A percentile compares a stretch with the other conserved stretches of the same genome.
These are phyloP conservation scores for Daldinia vernicosa DNA, from an alignment of 495 filamentous ascomycete genomes.

Conservation along the genomic window DNA sequence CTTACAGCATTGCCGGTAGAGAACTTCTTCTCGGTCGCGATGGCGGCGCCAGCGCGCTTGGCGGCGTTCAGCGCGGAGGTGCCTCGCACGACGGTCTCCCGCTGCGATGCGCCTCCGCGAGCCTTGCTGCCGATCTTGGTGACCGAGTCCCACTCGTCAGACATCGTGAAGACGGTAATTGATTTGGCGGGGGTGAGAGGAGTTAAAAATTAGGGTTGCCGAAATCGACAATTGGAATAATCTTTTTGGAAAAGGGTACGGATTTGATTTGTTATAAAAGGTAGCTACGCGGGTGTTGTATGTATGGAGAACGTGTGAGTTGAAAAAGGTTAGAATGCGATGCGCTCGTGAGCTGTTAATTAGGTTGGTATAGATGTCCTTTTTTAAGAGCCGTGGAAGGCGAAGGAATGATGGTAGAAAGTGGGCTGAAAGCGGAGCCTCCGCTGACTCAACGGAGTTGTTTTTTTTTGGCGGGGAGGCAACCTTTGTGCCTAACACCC, in stretches of 20 bases:
- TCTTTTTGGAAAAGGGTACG: not conserved
- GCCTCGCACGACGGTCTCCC: slow-evolving; percentile 88
- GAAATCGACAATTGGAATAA: not conserved
- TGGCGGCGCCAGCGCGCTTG: slow-evolving; percentile 75
- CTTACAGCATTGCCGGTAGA: slow-evolving; percentile 78
- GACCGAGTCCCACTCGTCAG: slow-evolving; percentile 84
- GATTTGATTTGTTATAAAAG: not conserved
- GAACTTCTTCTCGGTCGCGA: slow-evolving; percentile 95
- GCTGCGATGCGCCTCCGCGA: slow-evolving; percentile 67
- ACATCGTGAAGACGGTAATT: slow-evolving; percentile 51
- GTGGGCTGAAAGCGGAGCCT: slow-evolving; percentile 48
- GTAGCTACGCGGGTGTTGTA: not conserved
- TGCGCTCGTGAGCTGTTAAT: slow-evolving; percentile 25
- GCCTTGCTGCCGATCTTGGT: slow-evolving; percentile 93
- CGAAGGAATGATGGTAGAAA: slow-evolving; percentile 47
- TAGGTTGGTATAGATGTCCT: slow-evolving; percentile 35
- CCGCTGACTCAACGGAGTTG: slow-evolving; percentile 46
- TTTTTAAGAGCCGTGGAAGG: slow-evolving; percentile 45
- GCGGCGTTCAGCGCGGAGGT: slow-evolving; percentile 91
- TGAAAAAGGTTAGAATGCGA: slow-evolving; percentile 8
- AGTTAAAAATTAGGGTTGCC: not conserved
- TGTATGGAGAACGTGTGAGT: slow-evolving; percentile 8
- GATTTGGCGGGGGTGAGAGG: not conserved
- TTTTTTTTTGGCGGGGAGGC: slow-evolving; percentile 13
- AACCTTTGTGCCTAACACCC: slow-evolving; percentile 17